Conservation (phyloP, 352 stramenopile genomes). For the Phytophthora europaea region DNA sequence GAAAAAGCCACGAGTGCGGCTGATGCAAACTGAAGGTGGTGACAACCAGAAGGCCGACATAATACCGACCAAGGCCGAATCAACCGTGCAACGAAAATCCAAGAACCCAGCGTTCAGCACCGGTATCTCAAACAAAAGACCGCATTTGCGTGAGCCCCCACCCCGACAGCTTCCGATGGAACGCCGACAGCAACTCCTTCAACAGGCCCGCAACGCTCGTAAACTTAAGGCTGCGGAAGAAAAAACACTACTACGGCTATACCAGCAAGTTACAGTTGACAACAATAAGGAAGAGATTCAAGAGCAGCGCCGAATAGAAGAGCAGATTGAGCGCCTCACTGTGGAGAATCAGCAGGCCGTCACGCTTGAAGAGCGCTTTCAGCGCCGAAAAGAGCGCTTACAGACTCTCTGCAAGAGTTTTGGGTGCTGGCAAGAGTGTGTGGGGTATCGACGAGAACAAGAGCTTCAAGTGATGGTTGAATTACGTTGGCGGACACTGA, state of each 20-base stretch:
- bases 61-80: conserved; percentile 3
- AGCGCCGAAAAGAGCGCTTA: conserved; percentile 33
- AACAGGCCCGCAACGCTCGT: conserved; percentile 33
- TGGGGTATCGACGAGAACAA: conserved; percentile 18
- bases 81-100: background rate
- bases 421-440: conserved; percentile 20
- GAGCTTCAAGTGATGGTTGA: conserved; percentile 25
- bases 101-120: conserved; percentile 1
- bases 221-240: conserved; percentile 33
- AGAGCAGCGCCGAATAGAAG: conserved; percentile 42
- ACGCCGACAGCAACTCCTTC: conserved; percentile 39
- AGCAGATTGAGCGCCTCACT: conserved; percentile 46
- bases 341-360: conserved; percentile 45
- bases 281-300: conserved; percentile 35
- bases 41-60: conserved; percentile 23
- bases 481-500: conserved; percentile 37
- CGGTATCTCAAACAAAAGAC: conserved; percentile 5
- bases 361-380: conserved; percentile 38
- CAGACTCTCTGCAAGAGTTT: conserved; percentile 22
- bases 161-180: conserved; percentile 47
- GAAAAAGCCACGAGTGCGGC: conserved; percentile 6
- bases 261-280: conserved; percentile 6
- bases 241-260: conserved; percentile 18
- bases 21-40: background rate
- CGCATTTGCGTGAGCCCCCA: background rate